Evolutionary conservation across 176 grass and related monocot species (phyloP).

Genomic region (Triticum urartu): DNA sequence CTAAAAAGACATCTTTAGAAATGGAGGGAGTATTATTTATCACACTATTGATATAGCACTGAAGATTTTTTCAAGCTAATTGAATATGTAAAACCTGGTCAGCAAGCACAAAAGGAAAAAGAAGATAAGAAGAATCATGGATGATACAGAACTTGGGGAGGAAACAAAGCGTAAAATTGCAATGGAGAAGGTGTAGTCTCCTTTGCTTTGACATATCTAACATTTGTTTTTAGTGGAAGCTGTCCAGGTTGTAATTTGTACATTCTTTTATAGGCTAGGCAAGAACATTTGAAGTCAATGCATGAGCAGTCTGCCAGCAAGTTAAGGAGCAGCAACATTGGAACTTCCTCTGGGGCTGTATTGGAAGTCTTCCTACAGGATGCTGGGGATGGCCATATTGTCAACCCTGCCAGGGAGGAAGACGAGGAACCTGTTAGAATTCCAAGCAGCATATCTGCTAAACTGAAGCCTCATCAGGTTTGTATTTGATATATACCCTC

Average conservation of each 20-base stretch:
- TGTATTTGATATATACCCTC: background rate
- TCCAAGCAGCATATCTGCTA: constrained; percentile 86
- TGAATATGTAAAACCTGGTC: constrained; percentile 8
- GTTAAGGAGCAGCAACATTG: constrained; percentile 37
- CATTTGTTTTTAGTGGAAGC: background rate
- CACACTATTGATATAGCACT: background rate
- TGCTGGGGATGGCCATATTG: constrained; percentile 72
- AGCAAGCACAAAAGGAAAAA: constrained; percentile 72
- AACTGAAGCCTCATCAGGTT: constrained; percentile 95
- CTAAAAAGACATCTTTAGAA: too few relatives aligned
- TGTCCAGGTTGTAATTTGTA: constrained; percentile 19
- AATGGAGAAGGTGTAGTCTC: constrained; percentile 80
- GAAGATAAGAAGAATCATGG: constrained; percentile 91
- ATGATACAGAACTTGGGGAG: constrained; percentile 94
- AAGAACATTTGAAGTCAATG: constrained; percentile 98
- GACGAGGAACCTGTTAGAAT: constrained; percentile 85
- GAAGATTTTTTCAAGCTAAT: background rate
- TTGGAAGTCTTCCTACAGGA: constrained; percentile 43
- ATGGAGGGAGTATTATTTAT: background rate
- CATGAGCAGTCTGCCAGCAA: constrained; percentile 81
- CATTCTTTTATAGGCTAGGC: constrained; percentile 74
- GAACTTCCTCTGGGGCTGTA: constrained; percentile 41
- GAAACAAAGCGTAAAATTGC: constrained; percentile 92
- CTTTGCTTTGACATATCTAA: constrained; percentile 6
- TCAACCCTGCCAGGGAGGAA: constrained; percentile 83